Base-by-base conservation (phyloP, 495 filamentous ascomycete genomes). In the Rusavskia elegans region DNA sequence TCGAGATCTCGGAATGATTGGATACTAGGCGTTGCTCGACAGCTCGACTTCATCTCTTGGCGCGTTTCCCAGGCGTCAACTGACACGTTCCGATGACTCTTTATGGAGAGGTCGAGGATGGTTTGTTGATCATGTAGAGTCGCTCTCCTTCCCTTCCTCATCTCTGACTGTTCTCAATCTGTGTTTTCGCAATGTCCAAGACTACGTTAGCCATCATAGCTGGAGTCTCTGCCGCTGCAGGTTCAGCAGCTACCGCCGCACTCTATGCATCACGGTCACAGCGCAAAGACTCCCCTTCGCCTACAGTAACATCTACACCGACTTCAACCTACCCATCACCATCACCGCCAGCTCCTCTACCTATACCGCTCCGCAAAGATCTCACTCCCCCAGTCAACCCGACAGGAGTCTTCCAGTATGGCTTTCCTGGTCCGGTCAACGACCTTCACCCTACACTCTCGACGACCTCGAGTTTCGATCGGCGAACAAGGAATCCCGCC, bases 361-460 rank as follows among this genome's bases (percentile, higher is more conserved):
- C 29, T 63, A 66, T 2, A 63, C 71, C 46, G 61, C 65, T 41
- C 45, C 61, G 55, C 41, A 72, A 74, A 59, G 58, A 61, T 35
- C 32, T 62, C 45, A 41, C 60, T 42, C 56, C 65, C 32, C 84
- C 79, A 19, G 88, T 96, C 61, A 78, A 97, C 67, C 89, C 92
- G 1, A 70, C 85, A 1, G 92, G 89, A 17, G 74, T 98, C 59
- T 90, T 94, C 66, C 83, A 96, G 64, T 98, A 98, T 68, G 92
- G 93, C 59, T 97, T 97, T 70, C 89, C 92, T 1, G 92, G 92
- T 52, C 93, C 92, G 32, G 67, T 90, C 29, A 75, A 80, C 59
- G 92, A 98, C 67, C 77, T 93, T 51, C 82, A 86, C 39, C 74
- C 78, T 37, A 78, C 85, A 14, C 64, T 76, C 3, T 81, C 85